These are phyloP conservation scores for Auricularia sp. DNA, from an alignment of 768 basidiomycete genomes.

Conservation along the genomic window DNA sequence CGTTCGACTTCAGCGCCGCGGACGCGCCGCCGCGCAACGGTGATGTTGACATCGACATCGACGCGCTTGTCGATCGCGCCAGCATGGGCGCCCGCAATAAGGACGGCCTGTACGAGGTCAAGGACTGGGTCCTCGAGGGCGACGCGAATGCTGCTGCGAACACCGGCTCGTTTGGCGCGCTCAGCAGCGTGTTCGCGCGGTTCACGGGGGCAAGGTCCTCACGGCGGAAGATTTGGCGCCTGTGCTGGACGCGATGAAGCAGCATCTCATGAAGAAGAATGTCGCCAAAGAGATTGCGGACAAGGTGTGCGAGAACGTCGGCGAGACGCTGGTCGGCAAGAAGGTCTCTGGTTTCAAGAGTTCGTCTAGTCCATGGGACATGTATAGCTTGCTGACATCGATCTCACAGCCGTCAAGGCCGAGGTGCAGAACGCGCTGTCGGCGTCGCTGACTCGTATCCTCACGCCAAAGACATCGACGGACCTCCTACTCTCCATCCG, in stretches of 20 bases:
- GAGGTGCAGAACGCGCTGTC: constrained; percentile 79
- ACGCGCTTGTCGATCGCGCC: constrained; percentile 53
- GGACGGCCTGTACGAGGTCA: constrained; percentile 62
- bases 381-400: constrained; percentile 2
- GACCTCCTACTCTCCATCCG: constrained; percentile 90
- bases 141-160: constrained; percentile 35
- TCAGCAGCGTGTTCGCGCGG: constrained; percentile 75
- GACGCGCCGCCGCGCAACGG: constrained; percentile 24
- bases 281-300: constrained; percentile 94
- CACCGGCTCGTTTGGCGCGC: constrained; percentile 44
- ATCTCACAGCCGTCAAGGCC: constrained; percentile 57
- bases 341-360: constrained; percentile 86
- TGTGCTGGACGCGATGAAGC: constrained; percentile 88
- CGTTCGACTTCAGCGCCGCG: constrained; percentile 75
- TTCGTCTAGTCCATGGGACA: constrained; percentile 26
- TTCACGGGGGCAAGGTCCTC: constrained; percentile 74
- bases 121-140: constrained; percentile 72
- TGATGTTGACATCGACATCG: constrained; percentile 32
- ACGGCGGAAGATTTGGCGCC: constrained; percentile 78
- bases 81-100: constrained; percentile 68
- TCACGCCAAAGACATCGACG: constrained; percentile 96
- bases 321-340: constrained; percentile 78
- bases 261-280: constrained; percentile 97
- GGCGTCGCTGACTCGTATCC: constrained; percentile 78
- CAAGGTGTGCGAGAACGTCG: constrained; percentile 91